Evolutionary conservation across 2,329 filamentous ascomycete genomes (phyloP), one percentile per base, ranked within the genome.

Genomic region (Penicillium sp.): DNA sequence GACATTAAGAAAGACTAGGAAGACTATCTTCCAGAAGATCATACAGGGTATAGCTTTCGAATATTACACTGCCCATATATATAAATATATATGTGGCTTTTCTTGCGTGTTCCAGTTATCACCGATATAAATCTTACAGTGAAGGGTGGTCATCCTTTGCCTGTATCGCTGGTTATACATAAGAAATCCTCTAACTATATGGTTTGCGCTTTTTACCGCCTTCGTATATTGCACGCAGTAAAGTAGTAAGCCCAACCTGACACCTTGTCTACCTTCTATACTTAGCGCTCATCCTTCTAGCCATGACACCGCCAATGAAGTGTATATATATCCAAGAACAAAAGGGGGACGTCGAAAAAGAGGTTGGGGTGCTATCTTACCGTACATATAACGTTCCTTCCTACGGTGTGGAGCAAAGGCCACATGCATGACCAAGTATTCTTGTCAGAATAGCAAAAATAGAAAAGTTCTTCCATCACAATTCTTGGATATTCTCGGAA

Each of bases 401-500:
- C 23, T 85, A 86, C 62, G 82, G 85, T 70, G 83, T 25, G 4
- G 16, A 25, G 23, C 15, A 10, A 5, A 41, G 23, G 3, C 16
- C 4, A 4, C 21, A 41, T 25, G 6, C 10, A 7, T 13, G 7
- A 7, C 16, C 21, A 9, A 40, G 3, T 9, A n/a, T 9, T n/a
- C 8, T 41, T 16, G 15, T 16, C 23, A 27, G 5, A 16, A n/a
- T 23, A 4, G 8, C 4, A 46, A 34, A 46, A 6, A 46, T 2
- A 25, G 79, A 1, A 69, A 74, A 23, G 79, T 84, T 56, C 74
- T 86, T 56, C 78, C 80, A 0, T 84, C 78, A 35, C 50, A 66
- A 15, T 84, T 86, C 62, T 86, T 86, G 61, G 72, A 74, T 32
- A 74, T 86, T 0, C 62, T 86, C 1, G 82, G 82, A 12, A 85